Conservation (phyloP, 176 grass and related monocot genomes). For the Eragrostis nindensis region DNA sequence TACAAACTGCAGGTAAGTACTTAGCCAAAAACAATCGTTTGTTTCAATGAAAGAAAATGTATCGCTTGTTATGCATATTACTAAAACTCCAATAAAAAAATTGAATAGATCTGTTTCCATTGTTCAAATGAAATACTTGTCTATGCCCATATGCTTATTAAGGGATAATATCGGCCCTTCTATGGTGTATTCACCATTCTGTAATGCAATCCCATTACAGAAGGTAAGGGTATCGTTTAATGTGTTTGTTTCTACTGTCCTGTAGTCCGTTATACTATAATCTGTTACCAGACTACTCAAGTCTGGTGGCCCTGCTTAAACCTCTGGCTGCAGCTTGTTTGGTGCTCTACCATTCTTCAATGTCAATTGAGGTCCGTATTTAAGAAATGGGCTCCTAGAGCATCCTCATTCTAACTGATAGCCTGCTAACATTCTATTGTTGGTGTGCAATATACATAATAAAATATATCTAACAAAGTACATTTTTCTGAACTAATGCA, state of each 20-base stretch:
- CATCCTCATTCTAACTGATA: not conserved
- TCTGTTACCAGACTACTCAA: not conserved
- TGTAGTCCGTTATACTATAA: too few relatives aligned
- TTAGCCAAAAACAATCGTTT: not conserved
- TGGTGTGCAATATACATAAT: not conserved
- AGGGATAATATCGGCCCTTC: not conserved
- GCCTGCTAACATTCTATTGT: not conserved
- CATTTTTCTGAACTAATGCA: conserved; percentile 1
- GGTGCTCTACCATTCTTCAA: not conserved
- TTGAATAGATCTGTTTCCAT: not conserved
- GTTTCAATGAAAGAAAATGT: conserved; percentile 9
- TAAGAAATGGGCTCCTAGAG: conserved; percentile 6
- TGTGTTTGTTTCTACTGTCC: not conserved
- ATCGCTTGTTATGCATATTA: not conserved
- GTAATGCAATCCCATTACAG: too few relatives aligned
- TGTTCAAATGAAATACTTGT: conserved; percentile 26
- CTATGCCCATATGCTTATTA: conserved; percentile 22
- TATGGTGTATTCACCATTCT: not conserved
- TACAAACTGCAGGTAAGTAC: conserved; percentile 12
- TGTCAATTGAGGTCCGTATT: not conserved
- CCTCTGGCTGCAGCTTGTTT: conserved; percentile 17
- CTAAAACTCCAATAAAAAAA: conserved; percentile 12
- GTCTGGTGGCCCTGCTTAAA: not conserved
- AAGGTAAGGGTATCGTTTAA: not conserved
- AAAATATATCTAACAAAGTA: conserved; percentile 1